Evolutionary conservation across 441 rosid species (phyloP), one percentile per base, ranked within the genome.

Genomic region (Populus hybrid): DNA sequence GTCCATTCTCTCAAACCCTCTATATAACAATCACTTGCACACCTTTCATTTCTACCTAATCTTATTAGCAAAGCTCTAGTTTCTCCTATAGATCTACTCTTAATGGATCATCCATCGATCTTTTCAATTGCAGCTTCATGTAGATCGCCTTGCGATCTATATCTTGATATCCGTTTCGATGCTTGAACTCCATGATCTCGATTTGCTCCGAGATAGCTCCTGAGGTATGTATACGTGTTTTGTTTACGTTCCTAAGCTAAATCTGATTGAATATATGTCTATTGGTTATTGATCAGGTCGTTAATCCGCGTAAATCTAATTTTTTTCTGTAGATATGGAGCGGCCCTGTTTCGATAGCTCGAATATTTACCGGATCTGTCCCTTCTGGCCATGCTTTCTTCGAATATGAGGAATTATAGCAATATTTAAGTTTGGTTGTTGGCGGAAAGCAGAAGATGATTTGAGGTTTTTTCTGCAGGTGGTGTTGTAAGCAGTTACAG

Each of bases 141-240:
- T 34, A 50, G 80, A 72, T 71, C 74, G 64, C 6, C 20, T 3
- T 11, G 3, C n/a, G 86, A 80, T 69, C 82, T 71, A 32, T 59
- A 7, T 2, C 6, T 35, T 57, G 81, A 72, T 73, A 1, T 8
- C 46, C 4, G 77, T 26, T 42, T 69, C 10, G 24, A 8, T 46
- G 2, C n/a, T 18, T 6, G n/a, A 53, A 53, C 61, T 16, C 21
- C 21, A 30, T 4, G 68, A 11, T 26, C 16, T 30, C 4, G 2
- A 18, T 61, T 64, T 6, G 3, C 3, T 8, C n/a, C 8, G 8
- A 20, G 64, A 18, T 26, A 6, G 61, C 21, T 53, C 7, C 30
- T 36, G 3, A 63, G 69, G 32, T 34, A 63, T 14, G 6, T 18
- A 4, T 16, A 1, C 5, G 23, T 21, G 12, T 24, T 38, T 68